Evolutionary conservation across 768 basidiomycete species (phyloP), one percentile per base, ranked within the genome.

Genomic region (Phanerodontia chrysosporium): DNA sequence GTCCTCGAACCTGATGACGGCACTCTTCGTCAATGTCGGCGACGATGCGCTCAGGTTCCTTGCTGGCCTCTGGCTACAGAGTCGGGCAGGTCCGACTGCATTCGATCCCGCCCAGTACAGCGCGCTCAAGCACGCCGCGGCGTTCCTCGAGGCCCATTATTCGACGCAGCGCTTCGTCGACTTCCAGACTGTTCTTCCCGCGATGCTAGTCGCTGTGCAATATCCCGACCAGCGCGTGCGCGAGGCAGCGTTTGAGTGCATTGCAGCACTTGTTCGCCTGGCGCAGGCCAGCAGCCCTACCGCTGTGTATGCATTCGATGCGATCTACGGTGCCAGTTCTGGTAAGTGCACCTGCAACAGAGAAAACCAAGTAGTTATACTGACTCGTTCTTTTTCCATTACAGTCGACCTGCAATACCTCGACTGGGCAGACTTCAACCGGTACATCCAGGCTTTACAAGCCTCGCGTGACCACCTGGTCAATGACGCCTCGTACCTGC

Each of bases 31-130:
- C 30, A 83, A 78, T 58, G 74, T 96, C 13, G 83, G 81, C 53
- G 83, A 87, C 29, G 87, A 87, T 55, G 78, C 89, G 0, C 74
- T 98, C 13, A 78, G 85, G 0, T 96, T 99, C 76, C 81, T 99
- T 12, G 83, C 88, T 0, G 87, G 90, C 0, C 67, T 89, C 25
- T 92, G 89, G 81, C 76, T n/a, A n/a, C n/a, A n/a, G n/a, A n/a
- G n/a, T 71, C n/a, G n/a, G n/a, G n/a, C n/a, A n/a, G n/a, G n/a
- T n/a, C n/a, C 22, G 49, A 61, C 13, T 13, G 32, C n/a, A n/a
- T n/a, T n/a, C n/a, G n/a, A n/a, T n/a, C 13, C 32, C 49, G 78
- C 77, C 59, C 78, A 73, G 58, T 72, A 79, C 2, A 77, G 84
- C 1, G 86, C 93, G 0, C 75, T 98, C 9, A 74, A 80, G 4